Conservation (phyloP, 257 asterid species). For the Nemophila menziesii region DNA sequence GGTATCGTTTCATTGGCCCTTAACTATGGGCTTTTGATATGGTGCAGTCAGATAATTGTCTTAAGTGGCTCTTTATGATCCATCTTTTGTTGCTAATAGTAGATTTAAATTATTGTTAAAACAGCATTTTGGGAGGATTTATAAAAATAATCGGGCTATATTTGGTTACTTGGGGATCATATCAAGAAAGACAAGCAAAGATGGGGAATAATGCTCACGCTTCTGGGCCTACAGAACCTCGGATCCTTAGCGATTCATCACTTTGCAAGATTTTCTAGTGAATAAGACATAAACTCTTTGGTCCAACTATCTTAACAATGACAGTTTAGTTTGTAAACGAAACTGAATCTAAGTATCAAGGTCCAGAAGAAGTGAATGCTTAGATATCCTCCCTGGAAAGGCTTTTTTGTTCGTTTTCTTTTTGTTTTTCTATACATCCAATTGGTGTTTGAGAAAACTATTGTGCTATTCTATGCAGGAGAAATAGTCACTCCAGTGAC, state of each 20-base stretch:
- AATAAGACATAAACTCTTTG: slow-evolving; percentile 42
- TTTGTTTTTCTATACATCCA: too few relatives aligned
- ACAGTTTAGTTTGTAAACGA: too few relatives aligned
- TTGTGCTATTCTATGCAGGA: too few relatives aligned
- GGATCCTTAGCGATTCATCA: slow-evolving; percentile 28
- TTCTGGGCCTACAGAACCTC: slow-evolving; percentile 37
- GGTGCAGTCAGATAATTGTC: slow-evolving; percentile 85
- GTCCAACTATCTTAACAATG: slow-evolving; percentile 38
- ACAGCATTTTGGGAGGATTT: slow-evolving; percentile 81
- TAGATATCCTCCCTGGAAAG: too few relatives aligned
- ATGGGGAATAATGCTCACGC: slow-evolving; percentile 20
- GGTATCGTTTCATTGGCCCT: slow-evolving; percentile 83
- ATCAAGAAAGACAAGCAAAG: slow-evolving; percentile 39
- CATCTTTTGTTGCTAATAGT: slow-evolving; percentile 11
- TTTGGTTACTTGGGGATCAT: slow-evolving; percentile 90
- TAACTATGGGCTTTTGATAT: slow-evolving; percentile 75
- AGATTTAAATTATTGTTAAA: slow-evolving; percentile 1
- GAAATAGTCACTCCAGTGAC: too few relatives aligned
- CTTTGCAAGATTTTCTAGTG: slow-evolving; percentile 39
- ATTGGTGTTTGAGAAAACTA: too few relatives aligned
- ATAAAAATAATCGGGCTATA: slow-evolving; percentile 79
- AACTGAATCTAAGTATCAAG: too few relatives aligned
- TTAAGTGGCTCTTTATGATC: slow-evolving; percentile 77
- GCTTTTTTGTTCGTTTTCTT: too few relatives aligned
- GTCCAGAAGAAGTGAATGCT: too few relatives aligned